These are phyloP conservation scores for Myrica gale DNA, from an alignment of 306 rosid species.

Conservation along the genomic window DNA sequence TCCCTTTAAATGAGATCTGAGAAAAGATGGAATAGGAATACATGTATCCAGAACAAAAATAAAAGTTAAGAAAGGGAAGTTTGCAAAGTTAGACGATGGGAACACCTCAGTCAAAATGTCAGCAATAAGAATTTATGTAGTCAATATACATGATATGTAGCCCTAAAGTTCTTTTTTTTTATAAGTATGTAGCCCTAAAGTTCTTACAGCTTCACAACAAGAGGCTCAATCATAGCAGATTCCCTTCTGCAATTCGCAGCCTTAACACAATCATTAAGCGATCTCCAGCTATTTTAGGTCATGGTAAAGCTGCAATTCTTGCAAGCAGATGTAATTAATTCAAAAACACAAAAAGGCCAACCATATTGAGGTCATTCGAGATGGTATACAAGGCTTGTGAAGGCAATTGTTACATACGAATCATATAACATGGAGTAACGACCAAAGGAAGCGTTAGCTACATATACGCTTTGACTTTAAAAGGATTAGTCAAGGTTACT, in stretches of 20 bases:
- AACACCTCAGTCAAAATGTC: too few species aligned
- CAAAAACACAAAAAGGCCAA: not conserved
- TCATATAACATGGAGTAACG: not conserved
- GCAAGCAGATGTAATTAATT: too few species aligned
- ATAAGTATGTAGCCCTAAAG: not conserved
- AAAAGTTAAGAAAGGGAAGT: too few species aligned
- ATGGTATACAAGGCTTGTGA: not conserved
- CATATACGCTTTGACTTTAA: too few species aligned
- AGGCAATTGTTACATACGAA: not conserved
- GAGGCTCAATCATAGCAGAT: conserved; percentile 4
- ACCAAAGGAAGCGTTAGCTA: too few species aligned
- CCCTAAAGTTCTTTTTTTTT: not conserved
- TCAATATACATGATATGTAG: not conserved
- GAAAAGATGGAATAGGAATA: too few species aligned
- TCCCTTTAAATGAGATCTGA: too few species aligned
- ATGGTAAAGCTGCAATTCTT: not conserved
- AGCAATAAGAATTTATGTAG: not conserved
- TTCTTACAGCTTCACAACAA: not conserved
- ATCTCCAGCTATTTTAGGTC: not conserved
- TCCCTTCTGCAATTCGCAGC: not conserved
- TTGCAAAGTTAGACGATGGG: too few species aligned
- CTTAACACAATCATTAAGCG: not conserved
- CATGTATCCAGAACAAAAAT: too few species aligned
- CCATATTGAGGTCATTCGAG: not conserved
- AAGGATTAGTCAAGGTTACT: too few species aligned